These are phyloP conservation scores for Alternaria brassicae DNA, from an alignment of 2,329 filamentous ascomycete genomes.

Conservation along the genomic window DNA sequence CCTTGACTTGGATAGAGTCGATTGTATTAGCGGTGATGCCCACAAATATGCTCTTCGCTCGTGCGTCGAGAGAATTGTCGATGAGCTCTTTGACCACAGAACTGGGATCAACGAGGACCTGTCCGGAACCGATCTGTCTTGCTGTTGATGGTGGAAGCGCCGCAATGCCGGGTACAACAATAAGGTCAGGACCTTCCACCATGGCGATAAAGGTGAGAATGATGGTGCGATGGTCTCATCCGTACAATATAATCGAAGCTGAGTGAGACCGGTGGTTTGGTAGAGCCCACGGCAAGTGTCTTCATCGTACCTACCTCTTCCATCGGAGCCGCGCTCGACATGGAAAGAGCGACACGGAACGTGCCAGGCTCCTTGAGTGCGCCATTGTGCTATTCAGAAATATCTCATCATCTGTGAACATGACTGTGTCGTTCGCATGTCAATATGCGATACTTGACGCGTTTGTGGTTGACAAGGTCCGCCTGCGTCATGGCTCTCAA, in stretches of 20 bases:
- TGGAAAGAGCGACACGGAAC: constrained; percentile 25
- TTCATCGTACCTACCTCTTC: constrained; percentile 31
- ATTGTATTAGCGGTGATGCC: constrained; percentile 70
- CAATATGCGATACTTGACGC: background rate
- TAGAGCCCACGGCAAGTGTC: constrained; percentile 5
- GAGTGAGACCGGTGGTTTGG: constrained; percentile 6
- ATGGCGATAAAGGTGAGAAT: constrained; percentile 10
- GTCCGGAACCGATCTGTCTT: constrained; percentile 66
- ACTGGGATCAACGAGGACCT: constrained; percentile 65
- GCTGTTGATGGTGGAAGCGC: constrained; percentile 54
- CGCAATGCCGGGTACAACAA: constrained; percentile 42
- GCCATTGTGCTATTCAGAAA: background rate
- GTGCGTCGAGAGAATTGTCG: constrained; percentile 78
- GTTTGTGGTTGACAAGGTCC: background rate
- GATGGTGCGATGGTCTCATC: background rate
- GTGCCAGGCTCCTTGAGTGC: background rate
- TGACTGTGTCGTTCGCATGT: background rate
- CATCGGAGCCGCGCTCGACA: background rate
- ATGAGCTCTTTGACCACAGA: constrained; percentile 77
- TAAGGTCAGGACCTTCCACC: constrained; percentile 11
- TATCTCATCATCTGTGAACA: background rate
- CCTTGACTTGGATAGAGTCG: constrained; percentile 69
- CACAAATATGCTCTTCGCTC: constrained; percentile 70
- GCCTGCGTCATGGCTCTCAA: constrained; percentile 19
- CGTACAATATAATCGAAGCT: background rate